These are phyloP conservation scores for Fusarium hainanense DNA, from an alignment of 2,329 filamentous ascomycete species.

Conservation along the genomic window DNA sequence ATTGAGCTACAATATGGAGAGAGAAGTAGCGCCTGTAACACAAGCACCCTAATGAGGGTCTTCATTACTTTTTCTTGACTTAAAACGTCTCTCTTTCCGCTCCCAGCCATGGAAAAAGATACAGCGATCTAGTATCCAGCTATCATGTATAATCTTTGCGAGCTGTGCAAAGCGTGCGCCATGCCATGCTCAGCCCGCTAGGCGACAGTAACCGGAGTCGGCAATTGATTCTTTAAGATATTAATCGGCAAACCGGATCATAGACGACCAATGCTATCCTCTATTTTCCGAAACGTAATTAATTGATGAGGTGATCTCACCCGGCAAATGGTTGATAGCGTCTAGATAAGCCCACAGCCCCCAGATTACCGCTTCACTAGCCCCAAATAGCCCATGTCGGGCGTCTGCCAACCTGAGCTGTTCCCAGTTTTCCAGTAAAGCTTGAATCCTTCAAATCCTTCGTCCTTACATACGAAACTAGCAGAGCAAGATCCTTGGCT, in stretches of 20 bases:
- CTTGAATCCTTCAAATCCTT: neutral
- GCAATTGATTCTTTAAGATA: neutral
- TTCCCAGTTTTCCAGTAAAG: neutral
- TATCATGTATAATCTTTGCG: too few species aligned
- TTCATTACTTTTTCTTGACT: too few species aligned
- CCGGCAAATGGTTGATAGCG: slow-evolving; percentile 15
- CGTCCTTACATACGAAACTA: too few species aligned
- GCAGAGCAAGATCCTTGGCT: neutral
- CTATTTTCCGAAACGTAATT: neutral
- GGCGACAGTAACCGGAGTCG: neutral
- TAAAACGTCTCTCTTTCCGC: too few species aligned
- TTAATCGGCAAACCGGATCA: neutral
- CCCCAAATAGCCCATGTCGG: neutral
- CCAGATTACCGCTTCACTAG: neutral
- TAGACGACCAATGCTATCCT: neutral
- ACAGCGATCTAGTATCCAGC: too few species aligned
- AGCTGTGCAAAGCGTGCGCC: neutral
- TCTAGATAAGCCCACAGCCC: slow-evolving; percentile 13
- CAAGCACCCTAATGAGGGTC: too few species aligned
- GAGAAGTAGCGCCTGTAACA: too few species aligned
- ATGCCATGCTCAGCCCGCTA: neutral
- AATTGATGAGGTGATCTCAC: neutral
- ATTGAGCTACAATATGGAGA: fast-evolving
- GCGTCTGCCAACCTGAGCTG: neutral
- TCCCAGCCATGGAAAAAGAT: too few species aligned